These are phyloP conservation scores for Fagus sylvatica DNA, from an alignment of 306 rosid genomes.

Conservation along the genomic window DNA sequence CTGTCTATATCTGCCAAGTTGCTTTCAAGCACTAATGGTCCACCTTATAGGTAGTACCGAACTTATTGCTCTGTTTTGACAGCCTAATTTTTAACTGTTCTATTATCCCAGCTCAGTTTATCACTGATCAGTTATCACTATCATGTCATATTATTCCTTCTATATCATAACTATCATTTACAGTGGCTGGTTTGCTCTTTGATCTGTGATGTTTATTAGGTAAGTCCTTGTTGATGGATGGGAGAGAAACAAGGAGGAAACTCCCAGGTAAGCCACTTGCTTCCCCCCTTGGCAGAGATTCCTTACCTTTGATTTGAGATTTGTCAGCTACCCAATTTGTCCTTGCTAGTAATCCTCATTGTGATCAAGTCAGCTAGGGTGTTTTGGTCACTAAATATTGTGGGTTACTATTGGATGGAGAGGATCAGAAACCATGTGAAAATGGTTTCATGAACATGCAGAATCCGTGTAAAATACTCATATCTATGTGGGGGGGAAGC, in stretches of 20 bases:
- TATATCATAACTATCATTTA: constrained; percentile 18
- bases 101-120: constrained; percentile 19
- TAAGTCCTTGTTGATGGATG: constrained; percentile 15
- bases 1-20: constrained; percentile 28
- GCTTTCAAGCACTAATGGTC: constrained; percentile 33
- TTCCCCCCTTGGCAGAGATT: constrained; percentile 32
- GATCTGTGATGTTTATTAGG: constrained; percentile 25
- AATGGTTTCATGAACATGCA: constrained; percentile 48
- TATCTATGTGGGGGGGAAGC: constrained; percentile 20
- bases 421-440: constrained; percentile 70
- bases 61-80: constrained; percentile 29
- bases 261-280: constrained; percentile 24
- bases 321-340: constrained; percentile 27
- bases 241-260: constrained; percentile 25
- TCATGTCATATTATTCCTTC: neutral
- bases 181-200: constrained; percentile 20
- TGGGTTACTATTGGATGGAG: constrained; percentile 30
- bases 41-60: constrained; percentile 21
- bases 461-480: constrained; percentile 60
- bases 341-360: constrained; percentile 15
- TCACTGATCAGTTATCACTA: too few species aligned
- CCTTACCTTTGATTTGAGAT: constrained; percentile 30
- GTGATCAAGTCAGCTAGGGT: constrained; percentile 31
- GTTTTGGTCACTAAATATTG: constrained; percentile 27
- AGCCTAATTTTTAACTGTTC: constrained; percentile 41